Evolutionary conservation across 257 asterid species (phyloP).

Genomic region (Solanum piurae): DNA sequence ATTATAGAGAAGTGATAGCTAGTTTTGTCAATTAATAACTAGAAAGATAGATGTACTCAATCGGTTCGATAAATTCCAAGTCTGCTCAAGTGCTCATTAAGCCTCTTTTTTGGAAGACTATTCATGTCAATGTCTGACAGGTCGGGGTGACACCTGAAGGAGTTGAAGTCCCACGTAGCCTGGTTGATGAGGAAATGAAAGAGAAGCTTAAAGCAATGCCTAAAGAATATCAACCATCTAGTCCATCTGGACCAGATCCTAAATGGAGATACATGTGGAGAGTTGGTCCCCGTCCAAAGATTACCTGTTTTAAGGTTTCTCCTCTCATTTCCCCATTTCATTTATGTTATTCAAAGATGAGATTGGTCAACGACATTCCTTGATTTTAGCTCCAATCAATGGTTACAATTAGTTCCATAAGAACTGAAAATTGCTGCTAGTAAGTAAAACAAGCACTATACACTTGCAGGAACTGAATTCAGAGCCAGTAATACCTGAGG

Average conservation of each 20-base stretch:
- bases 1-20: neutral
- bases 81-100: neutral
- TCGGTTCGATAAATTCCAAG: neutral
- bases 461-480: conserved; percentile 70
- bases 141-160: conserved; percentile 99
- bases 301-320: conserved; percentile 68
- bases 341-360: neutral
- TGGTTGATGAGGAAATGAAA: conserved; percentile 78
- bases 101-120: neutral
- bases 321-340: neutral
- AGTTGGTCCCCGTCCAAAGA: conserved; percentile 72
- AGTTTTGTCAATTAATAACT: neutral
- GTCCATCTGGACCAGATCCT: conserved; percentile 84
- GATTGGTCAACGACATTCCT: neutral
- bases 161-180: conserved; percentile 94
- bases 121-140: conserved; percentile 25
- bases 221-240: conserved; percentile 49
- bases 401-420: neutral
- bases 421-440: conserved; percentile 7
- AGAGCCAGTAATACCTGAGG: conserved; percentile 94
- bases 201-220: conserved; percentile 70
- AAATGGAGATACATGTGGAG: conserved; percentile 99
- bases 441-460: conserved; percentile 6
- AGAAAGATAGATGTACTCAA: neutral
- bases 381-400: neutral